Evolutionary conservation across 2,329 filamentous ascomycete genomes (phyloP).

Genomic region (Fusarium oxysporum): DNA sequence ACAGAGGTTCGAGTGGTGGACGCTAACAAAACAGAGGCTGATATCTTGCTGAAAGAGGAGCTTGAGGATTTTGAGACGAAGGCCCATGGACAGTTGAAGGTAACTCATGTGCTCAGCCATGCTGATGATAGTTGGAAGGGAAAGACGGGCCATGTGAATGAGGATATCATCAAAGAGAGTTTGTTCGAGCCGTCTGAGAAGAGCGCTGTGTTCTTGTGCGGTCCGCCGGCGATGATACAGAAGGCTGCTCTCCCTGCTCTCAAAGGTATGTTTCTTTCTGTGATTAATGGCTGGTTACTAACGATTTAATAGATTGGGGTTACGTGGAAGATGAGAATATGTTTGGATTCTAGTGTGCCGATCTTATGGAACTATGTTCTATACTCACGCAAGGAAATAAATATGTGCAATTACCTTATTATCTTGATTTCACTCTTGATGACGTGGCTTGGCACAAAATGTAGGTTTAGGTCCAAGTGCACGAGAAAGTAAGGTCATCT

Average conservation of each 20-base stretch:
- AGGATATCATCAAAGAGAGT: not conserved
- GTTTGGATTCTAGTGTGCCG: not conserved
- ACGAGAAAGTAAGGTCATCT: not conserved
- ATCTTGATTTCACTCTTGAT: rapidly evolving
- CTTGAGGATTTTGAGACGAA: constrained; percentile 55
- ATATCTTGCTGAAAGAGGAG: constrained; percentile 59
- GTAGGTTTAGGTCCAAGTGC: rapidly evolving
- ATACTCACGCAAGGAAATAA: rapidly evolving
- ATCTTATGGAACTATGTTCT: rapidly evolving
- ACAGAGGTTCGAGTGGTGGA: constrained; percentile 58
- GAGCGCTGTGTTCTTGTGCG: not conserved
- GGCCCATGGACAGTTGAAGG: constrained; percentile 40
- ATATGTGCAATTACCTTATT: rapidly evolving
- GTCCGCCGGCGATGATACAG: not conserved
- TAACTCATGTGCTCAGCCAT: not conserved
- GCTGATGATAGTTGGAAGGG: not conserved
- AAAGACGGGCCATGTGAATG: not conserved
- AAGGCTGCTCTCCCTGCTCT: not conserved
- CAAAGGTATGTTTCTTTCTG: not conserved
- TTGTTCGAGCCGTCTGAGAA: not conserved
- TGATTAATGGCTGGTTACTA: not conserved
- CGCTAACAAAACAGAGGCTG: constrained; percentile 60
- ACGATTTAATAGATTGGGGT: not conserved
- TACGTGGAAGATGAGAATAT: not conserved
- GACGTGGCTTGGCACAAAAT: no score